Base-by-base conservation (phyloP, 768 basidiomycete species). In the Russula brevipes region DNA sequence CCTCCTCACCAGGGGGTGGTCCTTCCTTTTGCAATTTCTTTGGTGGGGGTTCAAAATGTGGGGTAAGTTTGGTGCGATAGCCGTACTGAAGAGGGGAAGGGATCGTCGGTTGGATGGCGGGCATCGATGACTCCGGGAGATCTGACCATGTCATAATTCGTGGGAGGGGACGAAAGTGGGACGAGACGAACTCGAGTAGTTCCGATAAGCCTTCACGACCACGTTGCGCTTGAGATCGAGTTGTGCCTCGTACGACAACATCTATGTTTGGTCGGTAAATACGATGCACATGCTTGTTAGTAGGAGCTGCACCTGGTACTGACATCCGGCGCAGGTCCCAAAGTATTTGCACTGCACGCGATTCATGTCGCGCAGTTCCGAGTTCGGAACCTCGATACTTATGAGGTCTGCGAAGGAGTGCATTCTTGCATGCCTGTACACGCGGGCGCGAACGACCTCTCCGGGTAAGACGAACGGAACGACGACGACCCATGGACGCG, bases 21-120 rank as follows among this genome's bases (percentile, higher is more conserved):
- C 70, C 68, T 44, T 72, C 70, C 53, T 72, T 76, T 57, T 68
- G 70, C 14, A 66, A 53, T 38, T 71, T 69, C 59, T 79, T 84
- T 1, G 83, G 81, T 0, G 93, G 86, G 0, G 86, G 82, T 30
- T 94, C 91, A 65, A 98, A 98, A 72, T 99, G 97, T 0, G 97
- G 97, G 0, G 97, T 98, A 57, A 99, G 86, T 76, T 99, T 99
- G 2, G 97, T 99, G 38, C 96, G 85, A 73, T 99, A 99, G 56
- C 81, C 84, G 72, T 96, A 98, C 58, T 95, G 85, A 54, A 91
- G 78, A 0, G 96, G 97, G 0, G 91, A 94, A n/a, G 85, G 82
- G 7, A 94, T 85, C 0, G 94, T 97, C 0, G 85, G 75, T 44
- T 81, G 80, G 19, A 94, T 85, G 0, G 73, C 57, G 8, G 96